Evolutionary conservation across 257 asterid genomes (phyloP).

Genomic region (Plantago major): DNA sequence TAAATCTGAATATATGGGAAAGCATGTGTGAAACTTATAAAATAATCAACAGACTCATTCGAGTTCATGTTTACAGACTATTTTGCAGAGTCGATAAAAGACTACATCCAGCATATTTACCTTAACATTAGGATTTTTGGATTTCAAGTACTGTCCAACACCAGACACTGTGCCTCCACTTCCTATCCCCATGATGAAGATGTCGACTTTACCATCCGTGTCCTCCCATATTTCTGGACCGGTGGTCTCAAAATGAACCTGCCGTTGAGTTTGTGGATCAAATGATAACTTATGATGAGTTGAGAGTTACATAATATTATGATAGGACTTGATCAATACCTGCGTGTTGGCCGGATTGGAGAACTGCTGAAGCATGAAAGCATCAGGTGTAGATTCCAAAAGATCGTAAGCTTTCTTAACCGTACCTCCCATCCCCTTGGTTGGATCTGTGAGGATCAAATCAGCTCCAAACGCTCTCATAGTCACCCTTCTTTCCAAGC

Average conservation of each 20-base stretch:
- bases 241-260: constrained; percentile 94
- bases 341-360: constrained; percentile 86
- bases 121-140: constrained; percentile 82
- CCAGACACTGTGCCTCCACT: constrained; percentile 99
- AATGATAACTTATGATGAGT: not conserved
- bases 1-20: constrained; percentile 46
- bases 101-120: constrained; percentile 21
- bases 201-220: constrained; percentile 84
- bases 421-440: constrained; percentile 97
- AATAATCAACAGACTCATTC: no score
- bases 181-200: constrained; percentile 92
- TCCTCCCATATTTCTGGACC: constrained; percentile 99
- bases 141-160: constrained; percentile 85
- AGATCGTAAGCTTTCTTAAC: constrained; percentile 83
- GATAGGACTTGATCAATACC: constrained; percentile 25
- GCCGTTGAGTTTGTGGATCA: not conserved
- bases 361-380: constrained; percentile 96
- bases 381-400: constrained; percentile 66
- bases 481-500: constrained; percentile 86
- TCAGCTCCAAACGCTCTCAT: constrained; percentile 98
- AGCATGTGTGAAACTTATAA: not conserved
- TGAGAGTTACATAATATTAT: not conserved
- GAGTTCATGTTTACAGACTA: no score
- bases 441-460: constrained; percentile 77
- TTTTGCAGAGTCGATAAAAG: no score